Conservation (phyloP, 768 basidiomycete species). For the Mycena vulgaris region DNA sequence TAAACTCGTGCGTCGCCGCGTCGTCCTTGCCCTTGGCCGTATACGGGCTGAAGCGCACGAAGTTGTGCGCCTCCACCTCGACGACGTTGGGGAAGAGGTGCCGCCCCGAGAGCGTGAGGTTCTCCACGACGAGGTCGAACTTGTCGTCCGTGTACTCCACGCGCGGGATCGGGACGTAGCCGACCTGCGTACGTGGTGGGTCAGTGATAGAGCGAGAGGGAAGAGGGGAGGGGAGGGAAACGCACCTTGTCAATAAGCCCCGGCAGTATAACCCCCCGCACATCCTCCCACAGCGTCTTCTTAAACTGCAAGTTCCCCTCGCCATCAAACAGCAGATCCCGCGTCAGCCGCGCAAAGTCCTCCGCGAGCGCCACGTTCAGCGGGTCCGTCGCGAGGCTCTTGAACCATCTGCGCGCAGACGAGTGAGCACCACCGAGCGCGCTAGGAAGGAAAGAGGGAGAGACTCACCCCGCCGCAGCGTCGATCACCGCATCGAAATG, state of each 20-base stretch:
- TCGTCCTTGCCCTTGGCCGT: slow-evolving; percentile 58
- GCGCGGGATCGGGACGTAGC: slow-evolving; percentile 91
- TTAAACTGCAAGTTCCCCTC: slow-evolving; percentile 93
- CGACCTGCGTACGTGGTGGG: slow-evolving; percentile 60
- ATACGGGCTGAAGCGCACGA: slow-evolving; percentile 89
- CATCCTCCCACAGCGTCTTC: slow-evolving; percentile 89
- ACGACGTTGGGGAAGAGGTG: slow-evolving; percentile 92
- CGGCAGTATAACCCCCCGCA: slow-evolving; percentile 87
- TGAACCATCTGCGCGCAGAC: slow-evolving; percentile 83
- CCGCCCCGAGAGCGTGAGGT: slow-evolving; percentile 88
- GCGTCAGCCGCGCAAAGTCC: slow-evolving; percentile 86
- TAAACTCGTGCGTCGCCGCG: slow-evolving; percentile 79
- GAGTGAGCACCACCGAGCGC: background rate
- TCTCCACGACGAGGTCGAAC: slow-evolving; percentile 94
- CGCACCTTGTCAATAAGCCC: slow-evolving; percentile 80
- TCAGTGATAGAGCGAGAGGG: background rate
- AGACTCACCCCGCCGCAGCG: slow-evolving; percentile 54
- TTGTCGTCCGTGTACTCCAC: slow-evolving; percentile 93
- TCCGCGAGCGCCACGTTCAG: slow-evolving; percentile 84
- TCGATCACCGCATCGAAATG: slow-evolving; percentile 90
- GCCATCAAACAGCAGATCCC: slow-evolving; percentile 84
- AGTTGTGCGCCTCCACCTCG: slow-evolving; percentile 84
- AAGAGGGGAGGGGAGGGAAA: background rate
- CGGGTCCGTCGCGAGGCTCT: slow-evolving; percentile 88
- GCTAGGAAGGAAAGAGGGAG: background rate